Percentiles rank a stretch among this genome's conserved stretches.
These are phyloP conservation scores for Austroboletus festivus DNA, from an alignment of 768 basidiomycete species.

Conservation along the genomic window DNA sequence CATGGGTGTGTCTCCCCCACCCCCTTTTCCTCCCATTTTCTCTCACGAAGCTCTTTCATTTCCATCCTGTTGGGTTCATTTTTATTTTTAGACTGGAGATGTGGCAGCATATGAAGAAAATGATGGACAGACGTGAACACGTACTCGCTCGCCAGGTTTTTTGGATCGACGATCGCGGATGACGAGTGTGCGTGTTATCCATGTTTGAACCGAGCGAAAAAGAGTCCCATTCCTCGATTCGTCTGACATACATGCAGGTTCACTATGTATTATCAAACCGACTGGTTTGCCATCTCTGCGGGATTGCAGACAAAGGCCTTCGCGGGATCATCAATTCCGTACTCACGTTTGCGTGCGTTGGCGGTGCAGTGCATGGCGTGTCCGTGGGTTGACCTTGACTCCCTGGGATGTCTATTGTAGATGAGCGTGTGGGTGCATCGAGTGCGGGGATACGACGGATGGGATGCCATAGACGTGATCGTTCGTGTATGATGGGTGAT, in stretches of 20 bases:
- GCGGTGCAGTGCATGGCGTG: slow-evolving; percentile 26
- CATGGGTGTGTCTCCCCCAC: slow-evolving; percentile 2
- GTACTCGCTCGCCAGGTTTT: slow-evolving; percentile 23
- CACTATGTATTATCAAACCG: slow-evolving; percentile 16
- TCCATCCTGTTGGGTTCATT: neutral
- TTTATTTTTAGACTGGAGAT: no score
- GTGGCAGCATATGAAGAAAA: neutral
- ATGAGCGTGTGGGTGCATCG: no score
- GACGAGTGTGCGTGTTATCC: slow-evolving; percentile 7
- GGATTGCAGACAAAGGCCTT: slow-evolving; percentile 42
- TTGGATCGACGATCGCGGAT: slow-evolving; percentile 24
- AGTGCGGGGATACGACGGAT: no score
- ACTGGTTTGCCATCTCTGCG: slow-evolving; percentile 37
- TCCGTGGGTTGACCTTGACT: slow-evolving; percentile 29
- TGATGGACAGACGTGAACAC: slow-evolving; percentile 18
- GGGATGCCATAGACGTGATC: no score
- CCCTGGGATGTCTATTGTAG: slow-evolving; percentile 26
- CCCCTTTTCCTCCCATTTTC: neutral
- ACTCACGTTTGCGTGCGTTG: slow-evolving; percentile 29
- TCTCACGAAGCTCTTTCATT: neutral
- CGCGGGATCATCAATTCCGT: slow-evolving; percentile 35
- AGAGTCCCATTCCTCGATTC: no score
- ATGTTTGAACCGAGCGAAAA: no score
- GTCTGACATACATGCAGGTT: slow-evolving; percentile 2
- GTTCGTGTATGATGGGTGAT: no score